Base-by-base conservation (phyloP, 441 rosid genomes). In the Macaranga tanarius region DNA sequence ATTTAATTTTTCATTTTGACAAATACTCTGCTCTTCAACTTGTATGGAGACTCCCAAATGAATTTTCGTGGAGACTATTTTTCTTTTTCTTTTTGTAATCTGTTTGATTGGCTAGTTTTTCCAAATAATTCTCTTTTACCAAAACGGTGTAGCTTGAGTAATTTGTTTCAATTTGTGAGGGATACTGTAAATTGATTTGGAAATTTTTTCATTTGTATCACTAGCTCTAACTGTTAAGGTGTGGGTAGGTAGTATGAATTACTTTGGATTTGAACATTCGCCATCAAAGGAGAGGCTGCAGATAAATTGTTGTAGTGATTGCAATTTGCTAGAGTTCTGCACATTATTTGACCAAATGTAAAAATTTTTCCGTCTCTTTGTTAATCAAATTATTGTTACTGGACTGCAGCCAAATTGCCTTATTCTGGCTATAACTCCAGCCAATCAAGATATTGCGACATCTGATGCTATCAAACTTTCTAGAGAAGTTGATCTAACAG, bases 371-470 rank as follows among this genome's bases (percentile, higher is more conserved):
- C n/a, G 2, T 73, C 38, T 64, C 59, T 55, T 69, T 15, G 20
- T 34, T 9, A 64, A 58, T 54, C 22, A n/a, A n/a, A n/a, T n/a
- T 22, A 17, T 73, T 52, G 56, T 75, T 75, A 61, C 58, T 77
- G 57, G 50, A 55, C n/a, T 75, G 67, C 72, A 88, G 96, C 96
- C 97, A 59, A 92, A 89, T 71, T 88, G 93, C 88, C 84, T 95
- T 81, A 95, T 95, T 77, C 77, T 90, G 76, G 96, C 96, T 54
- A 86, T 88, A 73, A 86, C 91, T 59, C 93, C 93, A 15, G 92
- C 96, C 72, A 90, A 90, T 86, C 93, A 90, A 86, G 93, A 90
- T 84, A 85, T 90, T 64, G 96, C 93, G 66, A 90, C 92, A 69
- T 90, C 93, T 57, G 96, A 90, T 90, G 93, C 93, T 73, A 85